These are phyloP conservation scores for Pascua guehoae DNA, from an alignment of 1,284 basidiomycete species.

Conservation along the genomic window DNA sequence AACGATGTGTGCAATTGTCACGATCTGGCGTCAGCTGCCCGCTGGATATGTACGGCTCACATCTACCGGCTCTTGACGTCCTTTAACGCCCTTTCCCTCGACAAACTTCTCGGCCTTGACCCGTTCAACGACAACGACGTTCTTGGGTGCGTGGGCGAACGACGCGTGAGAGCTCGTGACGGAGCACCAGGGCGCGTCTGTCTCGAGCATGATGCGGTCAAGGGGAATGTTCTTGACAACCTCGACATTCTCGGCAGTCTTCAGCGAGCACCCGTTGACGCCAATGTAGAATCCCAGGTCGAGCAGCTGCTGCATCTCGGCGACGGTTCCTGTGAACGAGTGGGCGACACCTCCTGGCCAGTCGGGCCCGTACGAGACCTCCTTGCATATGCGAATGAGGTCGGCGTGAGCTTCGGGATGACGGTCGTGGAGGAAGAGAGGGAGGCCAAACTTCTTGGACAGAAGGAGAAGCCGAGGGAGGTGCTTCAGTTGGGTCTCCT, in stretches of 20 bases:
- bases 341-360: conserved; percentile 76
- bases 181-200: conserved; percentile 81
- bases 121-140: conserved; percentile 57
- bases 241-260: conserved; percentile 68
- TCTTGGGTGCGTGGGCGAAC: conserved; percentile 56
- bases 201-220: conserved; percentile 72
- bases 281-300: conserved; percentile 71
- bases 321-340: conserved; percentile 71
- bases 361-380: conserved; percentile 47
- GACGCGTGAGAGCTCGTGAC: conserved; percentile 75
- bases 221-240: conserved; percentile 61
- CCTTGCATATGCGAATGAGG: conserved; percentile 54
- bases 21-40: conserved; percentile 50
- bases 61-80: conserved; percentile 73
- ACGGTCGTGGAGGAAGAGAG: conserved; percentile 81
- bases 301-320: conserved; percentile 67
- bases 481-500: conserved; percentile 62
- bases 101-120: conserved; percentile 66
- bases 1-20: conserved; percentile 73
- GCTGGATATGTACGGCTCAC: no score
- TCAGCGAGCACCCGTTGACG: conserved; percentile 79
- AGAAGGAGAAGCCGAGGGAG: conserved; percentile 70
- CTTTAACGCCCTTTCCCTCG: conserved; percentile 66
- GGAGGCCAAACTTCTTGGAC: conserved; percentile 68
- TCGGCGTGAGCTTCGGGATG: conserved; percentile 72